A percentile compares a stretch with the other conserved stretches of the same genome.
These are phyloP conservation scores for Colletotrichum echinochloae DNA, from an alignment of 2,329 filamentous ascomycete species.

Conservation along the genomic window DNA sequence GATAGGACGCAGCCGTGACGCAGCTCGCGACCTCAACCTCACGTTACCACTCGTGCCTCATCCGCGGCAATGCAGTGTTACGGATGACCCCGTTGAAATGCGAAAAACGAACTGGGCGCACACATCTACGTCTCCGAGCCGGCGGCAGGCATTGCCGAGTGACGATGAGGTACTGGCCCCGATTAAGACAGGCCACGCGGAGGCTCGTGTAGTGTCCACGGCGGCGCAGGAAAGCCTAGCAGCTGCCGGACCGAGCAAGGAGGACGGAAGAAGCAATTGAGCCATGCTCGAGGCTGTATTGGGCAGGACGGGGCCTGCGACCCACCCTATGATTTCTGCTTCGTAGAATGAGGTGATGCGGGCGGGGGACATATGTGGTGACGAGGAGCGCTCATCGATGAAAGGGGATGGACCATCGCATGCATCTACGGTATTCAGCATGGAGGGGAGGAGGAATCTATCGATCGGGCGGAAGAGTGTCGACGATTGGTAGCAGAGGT, in stretches of 20 bases:
- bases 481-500: conserved; percentile 2
- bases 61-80: no score
- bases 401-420: conserved; percentile 14
- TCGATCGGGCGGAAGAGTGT: not conserved
- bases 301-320: conserved; percentile 4
- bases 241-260: conserved; percentile 19
- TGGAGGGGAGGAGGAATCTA: not conserved
- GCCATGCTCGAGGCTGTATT: conserved; percentile 27
- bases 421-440: conserved; percentile 35
- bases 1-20: no score
- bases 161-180: conserved; percentile 8
- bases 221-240: conserved; percentile 23
- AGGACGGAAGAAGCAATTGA: conserved; percentile 29
- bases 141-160: not conserved
- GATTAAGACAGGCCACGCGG: conserved; percentile 3
- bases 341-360: not conserved
- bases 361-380: not conserved
- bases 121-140: no score
- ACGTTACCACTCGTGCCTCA: no score
- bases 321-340: conserved; percentile 20
- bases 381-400: not conserved
- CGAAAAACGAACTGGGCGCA: no score
- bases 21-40: no score
- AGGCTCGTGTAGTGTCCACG: conserved; percentile 19
- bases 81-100: no score